These are phyloP conservation scores for Tulasnella sp. DNA, from an alignment of 768 basidiomycete genomes.

Conservation along the genomic window DNA sequence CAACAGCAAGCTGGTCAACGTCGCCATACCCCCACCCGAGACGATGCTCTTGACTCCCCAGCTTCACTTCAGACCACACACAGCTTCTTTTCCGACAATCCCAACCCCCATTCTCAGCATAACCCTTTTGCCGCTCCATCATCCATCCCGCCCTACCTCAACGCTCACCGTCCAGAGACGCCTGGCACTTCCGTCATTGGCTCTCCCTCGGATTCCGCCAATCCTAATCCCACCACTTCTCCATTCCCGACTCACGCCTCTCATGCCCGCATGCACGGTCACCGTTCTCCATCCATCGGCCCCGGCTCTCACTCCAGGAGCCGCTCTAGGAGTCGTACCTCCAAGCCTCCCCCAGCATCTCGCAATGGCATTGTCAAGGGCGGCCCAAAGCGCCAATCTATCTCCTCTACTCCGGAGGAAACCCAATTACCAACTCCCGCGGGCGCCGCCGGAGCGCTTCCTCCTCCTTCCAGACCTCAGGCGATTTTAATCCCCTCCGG, in stretches of 20 bases:
- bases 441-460: constrained; percentile 34
- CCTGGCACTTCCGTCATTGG: constrained; percentile 5
- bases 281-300: constrained; percentile 18
- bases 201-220: constrained; percentile 26
- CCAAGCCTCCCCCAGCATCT: constrained; percentile 27
- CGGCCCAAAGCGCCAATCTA: constrained; percentile 28
- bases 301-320: constrained; percentile 24
- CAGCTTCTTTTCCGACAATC: constrained; percentile 24
- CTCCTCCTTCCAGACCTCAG: constrained; percentile 37
- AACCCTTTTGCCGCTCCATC: constrained; percentile 13
- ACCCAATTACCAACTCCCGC: too few species aligned
- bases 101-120: constrained; percentile 14
- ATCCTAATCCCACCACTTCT: constrained; percentile 41
- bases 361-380: constrained; percentile 19
- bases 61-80: constrained; percentile 24
- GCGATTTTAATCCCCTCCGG: constrained; percentile 38
- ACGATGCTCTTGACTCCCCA: constrained; percentile 12
- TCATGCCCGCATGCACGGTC: constrained; percentile 14
- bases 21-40: constrained; percentile 6
- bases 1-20: background rate
- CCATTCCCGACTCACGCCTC: constrained; percentile 38
- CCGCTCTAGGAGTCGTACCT: constrained; percentile 32
- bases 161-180: background rate
- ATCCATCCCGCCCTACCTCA: constrained; percentile 4
- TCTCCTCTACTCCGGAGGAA: constrained; percentile 32